These are phyloP conservation scores for Yamadazyma oceani DNA, from an alignment of 1,139 yeast genomes.

Conservation along the genomic window DNA sequence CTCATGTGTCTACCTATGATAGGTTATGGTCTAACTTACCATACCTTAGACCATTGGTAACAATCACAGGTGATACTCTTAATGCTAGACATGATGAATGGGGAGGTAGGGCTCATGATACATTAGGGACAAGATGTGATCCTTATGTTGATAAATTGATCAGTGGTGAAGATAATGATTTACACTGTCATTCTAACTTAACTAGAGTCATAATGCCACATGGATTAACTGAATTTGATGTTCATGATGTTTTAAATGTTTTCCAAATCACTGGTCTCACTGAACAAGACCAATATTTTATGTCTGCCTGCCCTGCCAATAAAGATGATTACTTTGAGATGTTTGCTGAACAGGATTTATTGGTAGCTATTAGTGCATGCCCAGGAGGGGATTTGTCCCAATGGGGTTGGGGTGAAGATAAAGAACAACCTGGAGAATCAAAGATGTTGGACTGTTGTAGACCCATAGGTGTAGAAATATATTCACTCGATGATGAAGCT, in stretches of 20 bases:
- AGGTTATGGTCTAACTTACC: conserved; percentile 67
- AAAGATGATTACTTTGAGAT: conserved; percentile 61
- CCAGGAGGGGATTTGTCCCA: conserved; percentile 70
- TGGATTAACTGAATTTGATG: conserved; percentile 65
- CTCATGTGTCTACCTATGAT: conserved; percentile 63
- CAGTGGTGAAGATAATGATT: conserved; percentile 63
- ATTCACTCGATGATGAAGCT: conserved; percentile 46
- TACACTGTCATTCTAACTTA: conserved; percentile 67
- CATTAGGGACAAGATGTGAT: conserved; percentile 68
- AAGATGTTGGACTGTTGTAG: conserved; percentile 64
- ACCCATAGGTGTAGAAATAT: conserved; percentile 63
- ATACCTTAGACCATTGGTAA: conserved; percentile 59
- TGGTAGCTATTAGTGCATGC: conserved; percentile 67
- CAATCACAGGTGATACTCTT: conserved; percentile 62
- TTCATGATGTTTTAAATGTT: conserved; percentile 68
- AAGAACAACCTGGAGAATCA: conserved; percentile 40
- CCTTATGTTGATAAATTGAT: conserved; percentile 66
- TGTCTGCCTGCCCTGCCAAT: conserved; percentile 68
- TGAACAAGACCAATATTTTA: conserved; percentile 64
- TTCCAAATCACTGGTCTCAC: conserved; percentile 70
- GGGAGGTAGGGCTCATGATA: conserved; percentile 67
- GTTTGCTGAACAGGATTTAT: conserved; percentile 64
- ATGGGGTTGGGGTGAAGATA: conserved; percentile 71
- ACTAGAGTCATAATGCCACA: conserved; percentile 57
- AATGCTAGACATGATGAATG: conserved; percentile 58